Conservation (phyloP, 1,139 yeast genomes). For the Debaryomyces psychrophilus region DNA sequence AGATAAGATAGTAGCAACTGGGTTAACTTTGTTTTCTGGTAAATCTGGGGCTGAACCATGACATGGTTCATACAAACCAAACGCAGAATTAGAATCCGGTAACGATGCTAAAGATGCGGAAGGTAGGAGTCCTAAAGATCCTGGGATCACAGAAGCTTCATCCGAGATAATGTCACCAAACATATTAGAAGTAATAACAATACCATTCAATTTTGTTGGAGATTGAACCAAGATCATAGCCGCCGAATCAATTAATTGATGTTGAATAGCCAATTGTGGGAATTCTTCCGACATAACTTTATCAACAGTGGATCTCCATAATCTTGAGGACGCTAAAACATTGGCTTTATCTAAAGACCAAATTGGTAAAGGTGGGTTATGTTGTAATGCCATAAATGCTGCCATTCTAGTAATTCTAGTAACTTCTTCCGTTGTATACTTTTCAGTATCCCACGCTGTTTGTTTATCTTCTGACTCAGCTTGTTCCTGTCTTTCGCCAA, state of each 20-base stretch:
- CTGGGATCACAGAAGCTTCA: slow-evolving; percentile 97
- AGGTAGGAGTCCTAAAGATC: slow-evolving; percentile 92
- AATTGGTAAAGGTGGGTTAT: slow-evolving; percentile 87
- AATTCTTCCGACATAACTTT: slow-evolving; percentile 82
- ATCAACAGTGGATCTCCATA: slow-evolving; percentile 94
- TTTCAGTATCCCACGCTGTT: slow-evolving; percentile 91
- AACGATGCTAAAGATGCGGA: slow-evolving; percentile 94
- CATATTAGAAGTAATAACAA: slow-evolving; percentile 91
- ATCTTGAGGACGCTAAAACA: slow-evolving; percentile 91
- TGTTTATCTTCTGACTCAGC: slow-evolving; percentile 65
- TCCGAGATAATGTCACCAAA: slow-evolving; percentile 98
- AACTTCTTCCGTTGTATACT: slow-evolving; percentile 87
- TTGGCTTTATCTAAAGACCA: slow-evolving; percentile 98
- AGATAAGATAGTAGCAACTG: slow-evolving; percentile 90
- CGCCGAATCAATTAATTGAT: slow-evolving; percentile 96
- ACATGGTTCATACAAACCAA: slow-evolving; percentile 97
- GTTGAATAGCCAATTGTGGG: slow-evolving; percentile 83
- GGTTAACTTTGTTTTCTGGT: slow-evolving; percentile 85
- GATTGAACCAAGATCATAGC: slow-evolving; percentile 94
- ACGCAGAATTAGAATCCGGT: slow-evolving; percentile 91
- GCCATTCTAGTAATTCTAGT: slow-evolving; percentile 98
- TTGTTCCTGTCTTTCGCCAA: slow-evolving; percentile 94
- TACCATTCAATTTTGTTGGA: slow-evolving; percentile 89
- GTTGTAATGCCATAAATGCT: slow-evolving; percentile 92
- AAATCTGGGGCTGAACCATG: slow-evolving; percentile 99